Percentiles rank a stretch among this genome's conserved stretches.
Conservation (phyloP, 1,139 yeast genomes). For the Lodderomyces jiufengensis region DNA sequence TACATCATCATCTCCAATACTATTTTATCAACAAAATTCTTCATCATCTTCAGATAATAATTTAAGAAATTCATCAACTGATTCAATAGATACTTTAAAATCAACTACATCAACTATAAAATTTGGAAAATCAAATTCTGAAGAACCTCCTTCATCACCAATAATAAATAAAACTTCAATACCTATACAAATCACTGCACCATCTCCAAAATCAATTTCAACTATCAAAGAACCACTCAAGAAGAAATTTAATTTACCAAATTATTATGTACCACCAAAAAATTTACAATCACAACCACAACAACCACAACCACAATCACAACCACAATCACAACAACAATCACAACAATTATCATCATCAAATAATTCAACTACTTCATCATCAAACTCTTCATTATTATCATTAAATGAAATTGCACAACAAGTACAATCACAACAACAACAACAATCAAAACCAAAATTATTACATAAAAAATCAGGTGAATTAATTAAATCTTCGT, state of each 20-base stretch:
- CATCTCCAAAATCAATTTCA: constrained; percentile 2
- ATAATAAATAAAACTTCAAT: constrained; percentile 1
- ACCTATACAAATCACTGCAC: constrained; percentile 1
- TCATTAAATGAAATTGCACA: too few species aligned
- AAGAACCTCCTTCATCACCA: constrained; percentile 1
- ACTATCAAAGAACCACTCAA: constrained; percentile 3
- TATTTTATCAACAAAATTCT: neutral
- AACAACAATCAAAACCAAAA: constrained; percentile 6
- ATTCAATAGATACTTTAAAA: constrained; percentile 10
- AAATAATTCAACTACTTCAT: neutral
- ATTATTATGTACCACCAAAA: constrained; percentile 15
- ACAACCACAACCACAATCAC: constrained; percentile 5
- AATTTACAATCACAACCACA: constrained; percentile 3
- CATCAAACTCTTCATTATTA: too few species aligned
- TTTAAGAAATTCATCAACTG: constrained; percentile 10
- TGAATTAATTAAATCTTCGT: constrained; percentile 38
- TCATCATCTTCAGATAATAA: neutral
- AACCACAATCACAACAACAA: too few species aligned
- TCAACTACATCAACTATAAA: constrained; percentile 13
- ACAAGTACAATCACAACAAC: neutral
- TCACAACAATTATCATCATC: constrained; percentile 1
- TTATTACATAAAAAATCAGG: constrained; percentile 38
- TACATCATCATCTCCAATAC: constrained; percentile 1
- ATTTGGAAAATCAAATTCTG: constrained; percentile 8
- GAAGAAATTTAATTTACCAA: constrained; percentile 12